Evolutionary conservation across 208 protist genomes (phyloP).

Genomic region (Wallacemonas sp.): DNA sequence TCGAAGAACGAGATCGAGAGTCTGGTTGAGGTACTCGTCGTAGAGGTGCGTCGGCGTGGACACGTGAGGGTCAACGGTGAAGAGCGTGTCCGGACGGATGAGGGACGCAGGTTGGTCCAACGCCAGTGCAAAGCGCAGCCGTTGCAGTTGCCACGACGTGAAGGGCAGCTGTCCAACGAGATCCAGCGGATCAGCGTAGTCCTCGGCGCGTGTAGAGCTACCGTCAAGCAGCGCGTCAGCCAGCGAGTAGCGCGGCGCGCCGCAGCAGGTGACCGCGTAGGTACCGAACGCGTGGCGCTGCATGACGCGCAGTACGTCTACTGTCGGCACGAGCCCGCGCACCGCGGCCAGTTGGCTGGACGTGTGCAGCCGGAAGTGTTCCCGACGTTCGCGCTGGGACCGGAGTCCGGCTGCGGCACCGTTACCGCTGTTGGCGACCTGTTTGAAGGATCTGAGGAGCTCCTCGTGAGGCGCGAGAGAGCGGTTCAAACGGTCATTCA

Average conservation of each 20-base stretch:
- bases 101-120: constrained; percentile 74
- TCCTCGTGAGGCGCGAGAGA: constrained; percentile 45
- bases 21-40: constrained; percentile 71
- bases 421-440: neutral
- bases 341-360: constrained; percentile 35
- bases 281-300: constrained; percentile 68
- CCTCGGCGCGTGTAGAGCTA: neutral
- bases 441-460: constrained; percentile 37
- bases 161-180: constrained; percentile 57
- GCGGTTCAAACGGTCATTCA: constrained; percentile 38
- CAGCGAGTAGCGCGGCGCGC: constrained; percentile 57
- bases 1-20: constrained; percentile 61
- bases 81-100: constrained; percentile 43
- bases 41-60: constrained; percentile 72
- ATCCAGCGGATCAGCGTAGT: constrained; percentile 26
- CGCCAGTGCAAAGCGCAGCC: constrained; percentile 75
- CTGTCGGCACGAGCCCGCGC: constrained; percentile 54
- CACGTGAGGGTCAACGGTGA: constrained; percentile 50
- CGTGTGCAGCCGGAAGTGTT: constrained; percentile 8
- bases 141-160: constrained; percentile 49
- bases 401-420: neutral
- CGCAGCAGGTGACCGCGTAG: constrained; percentile 77
- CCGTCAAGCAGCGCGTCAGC: constrained; percentile 24
- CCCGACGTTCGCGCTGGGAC: constrained; percentile 12
- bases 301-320: constrained; percentile 49